Conservation (phyloP, 73 alveolate species). For the Breviolum minutum region DNA sequence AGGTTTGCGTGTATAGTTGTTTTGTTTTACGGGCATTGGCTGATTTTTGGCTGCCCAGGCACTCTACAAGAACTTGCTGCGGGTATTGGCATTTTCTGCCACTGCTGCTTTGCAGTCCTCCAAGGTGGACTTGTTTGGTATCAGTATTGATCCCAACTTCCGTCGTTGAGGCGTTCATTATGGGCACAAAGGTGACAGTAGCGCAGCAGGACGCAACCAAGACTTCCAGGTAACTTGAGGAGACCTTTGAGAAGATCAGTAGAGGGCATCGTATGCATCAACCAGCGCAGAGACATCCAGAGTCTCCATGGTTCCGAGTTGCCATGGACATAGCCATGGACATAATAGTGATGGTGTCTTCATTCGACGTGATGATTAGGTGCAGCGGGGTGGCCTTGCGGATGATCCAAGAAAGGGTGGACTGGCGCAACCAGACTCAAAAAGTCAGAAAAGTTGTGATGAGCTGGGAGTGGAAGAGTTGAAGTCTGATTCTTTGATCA, state of each 20-base stretch:
- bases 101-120: constrained; percentile 60
- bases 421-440: too few species aligned
- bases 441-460: too few species aligned
- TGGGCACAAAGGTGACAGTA: not conserved
- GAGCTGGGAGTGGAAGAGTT: too few species aligned
- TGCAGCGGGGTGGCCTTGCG: too few species aligned
- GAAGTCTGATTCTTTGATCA: not conserved
- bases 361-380: too few species aligned
- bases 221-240: too few species aligned
- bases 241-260: too few species aligned
- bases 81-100: constrained; percentile 32
- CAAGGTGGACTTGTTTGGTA: constrained; percentile 42
- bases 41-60: not conserved
- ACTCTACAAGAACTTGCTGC: constrained; percentile 58
- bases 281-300: too few species aligned
- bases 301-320: not conserved
- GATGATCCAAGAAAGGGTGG: too few species aligned
- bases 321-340: not conserved
- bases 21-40: not conserved
- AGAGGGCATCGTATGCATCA: too few species aligned
- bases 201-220: too few species aligned
- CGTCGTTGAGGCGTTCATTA: not conserved
- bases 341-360: too few species aligned
- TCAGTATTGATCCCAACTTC: constrained; percentile 51
- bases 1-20: not conserved